Conservation (phyloP, 2,329 filamentous ascomycete species). For the Macrophomina phaseolina region DNA sequence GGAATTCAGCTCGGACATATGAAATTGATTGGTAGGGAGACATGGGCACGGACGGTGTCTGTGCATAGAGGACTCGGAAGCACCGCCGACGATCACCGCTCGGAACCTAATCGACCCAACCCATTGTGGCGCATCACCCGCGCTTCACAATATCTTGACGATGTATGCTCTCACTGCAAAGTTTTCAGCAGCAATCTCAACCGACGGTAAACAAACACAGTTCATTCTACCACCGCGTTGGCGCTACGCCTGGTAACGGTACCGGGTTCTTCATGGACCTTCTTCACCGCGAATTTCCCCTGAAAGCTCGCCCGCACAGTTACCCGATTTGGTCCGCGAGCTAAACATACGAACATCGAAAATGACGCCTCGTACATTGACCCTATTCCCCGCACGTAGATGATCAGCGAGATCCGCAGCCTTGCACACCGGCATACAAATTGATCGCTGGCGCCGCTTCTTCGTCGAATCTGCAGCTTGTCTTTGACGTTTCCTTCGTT, state of each 20-base stretch:
- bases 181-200: no score
- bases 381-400: constrained; percentile 13
- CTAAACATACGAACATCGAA: background rate
- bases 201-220: no score
- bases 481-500: background rate
- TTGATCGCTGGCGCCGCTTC: constrained; percentile 7
- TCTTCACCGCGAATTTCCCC: constrained; percentile 13
- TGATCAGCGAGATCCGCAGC: constrained; percentile 14
- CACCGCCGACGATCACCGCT: background rate
- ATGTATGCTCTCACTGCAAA: no score
- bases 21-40: background rate
- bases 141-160: no score
- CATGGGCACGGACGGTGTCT: background rate
- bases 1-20: background rate
- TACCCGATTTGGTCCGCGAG: constrained; percentile 6
- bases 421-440: constrained; percentile 3
- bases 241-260: no score
- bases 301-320: constrained; percentile 3
- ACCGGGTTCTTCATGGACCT: no score
- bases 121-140: no score
- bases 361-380: constrained; percentile 7
- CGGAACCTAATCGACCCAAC: no score
- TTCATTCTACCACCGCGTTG: no score
- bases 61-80: background rate
- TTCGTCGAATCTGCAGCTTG: background rate